Percentiles rank a stretch among this genome's conserved stretches.
Evolutionary conservation across 805 yeast species (phyloP).

Genomic region (Saccharomyces eubayanus): DNA sequence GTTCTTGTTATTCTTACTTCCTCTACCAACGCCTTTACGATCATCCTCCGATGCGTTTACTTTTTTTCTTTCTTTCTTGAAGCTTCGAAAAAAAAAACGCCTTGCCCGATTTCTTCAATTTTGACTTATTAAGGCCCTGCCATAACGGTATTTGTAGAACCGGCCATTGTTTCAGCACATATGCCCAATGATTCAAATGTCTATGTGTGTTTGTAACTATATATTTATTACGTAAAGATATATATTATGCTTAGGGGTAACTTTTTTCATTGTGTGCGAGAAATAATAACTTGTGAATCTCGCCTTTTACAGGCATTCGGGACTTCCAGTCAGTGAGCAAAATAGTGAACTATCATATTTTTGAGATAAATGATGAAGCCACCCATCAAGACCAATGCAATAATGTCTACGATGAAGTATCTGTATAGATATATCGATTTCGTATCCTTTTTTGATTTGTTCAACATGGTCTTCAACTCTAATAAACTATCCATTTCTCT

Average conservation of each 20-base stretch:
- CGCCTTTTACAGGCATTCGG: background rate
- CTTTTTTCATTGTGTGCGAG: background rate
- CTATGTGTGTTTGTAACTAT: background rate
- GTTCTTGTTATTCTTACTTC: background rate
- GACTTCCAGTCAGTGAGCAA: background rate
- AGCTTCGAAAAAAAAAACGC: background rate
- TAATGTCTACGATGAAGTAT: background rate
- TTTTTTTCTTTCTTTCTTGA: background rate
- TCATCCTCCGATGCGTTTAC: background rate
- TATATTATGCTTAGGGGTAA: background rate
- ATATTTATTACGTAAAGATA: background rate
- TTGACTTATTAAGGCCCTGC: background rate
- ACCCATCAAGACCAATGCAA: background rate
- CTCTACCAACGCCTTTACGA: background rate
- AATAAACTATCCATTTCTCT: slow-evolving; percentile 22
- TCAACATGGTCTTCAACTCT: slow-evolving; percentile 9
- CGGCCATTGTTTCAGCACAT: background rate
- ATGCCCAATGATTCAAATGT: background rate
- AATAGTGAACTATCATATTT: background rate
- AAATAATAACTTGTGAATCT: no score
- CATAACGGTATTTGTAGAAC: background rate
- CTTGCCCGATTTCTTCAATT: background rate
- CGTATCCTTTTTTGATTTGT: slow-evolving; percentile 1
- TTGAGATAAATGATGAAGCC: background rate
- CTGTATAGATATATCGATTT: slow-evolving; percentile 5